These are phyloP conservation scores for Fonsecaea pugnacius DNA, from an alignment of 2,329 filamentous ascomycete genomes.

Conservation along the genomic window DNA sequence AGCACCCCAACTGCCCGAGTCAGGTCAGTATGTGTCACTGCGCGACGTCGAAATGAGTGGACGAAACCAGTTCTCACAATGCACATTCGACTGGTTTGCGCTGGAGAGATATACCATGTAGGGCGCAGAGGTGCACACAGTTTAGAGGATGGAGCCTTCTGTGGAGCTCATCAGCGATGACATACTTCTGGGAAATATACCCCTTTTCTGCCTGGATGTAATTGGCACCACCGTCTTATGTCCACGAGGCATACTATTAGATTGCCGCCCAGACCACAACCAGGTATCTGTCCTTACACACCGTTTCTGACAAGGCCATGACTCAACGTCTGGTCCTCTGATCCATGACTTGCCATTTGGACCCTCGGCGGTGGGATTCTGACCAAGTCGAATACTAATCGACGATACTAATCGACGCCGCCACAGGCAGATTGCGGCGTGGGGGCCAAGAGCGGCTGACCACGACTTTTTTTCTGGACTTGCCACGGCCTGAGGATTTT, in stretches of 20 bases:
- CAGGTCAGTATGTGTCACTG: conserved; percentile 9
- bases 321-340: too few relatives aligned
- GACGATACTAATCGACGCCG: too few relatives aligned
- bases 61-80: conserved; percentile 15
- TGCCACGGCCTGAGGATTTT: not conserved
- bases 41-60: conserved; percentile 16
- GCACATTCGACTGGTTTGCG: conserved; percentile 20
- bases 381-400: too few relatives aligned
- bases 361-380: too few relatives aligned
- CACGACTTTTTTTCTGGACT: not conserved
- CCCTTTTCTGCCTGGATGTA: not conserved
- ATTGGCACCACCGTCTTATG: too few relatives aligned
- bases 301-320: too few relatives aligned
- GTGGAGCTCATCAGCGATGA: too few relatives aligned
- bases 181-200: too few relatives aligned
- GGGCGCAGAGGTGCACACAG: not conserved
- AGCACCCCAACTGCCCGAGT: not conserved
- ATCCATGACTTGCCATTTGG: too few relatives aligned
- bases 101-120: conserved; percentile 6
- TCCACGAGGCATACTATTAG: too few relatives aligned
- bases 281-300: too few relatives aligned
- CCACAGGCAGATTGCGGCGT: not conserved
- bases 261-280: too few relatives aligned
- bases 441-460: not conserved
- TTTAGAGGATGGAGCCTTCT: not conserved